Base-by-base conservation (phyloP, 1,284 basidiomycete species). In the Dichomitus squalens region DNA sequence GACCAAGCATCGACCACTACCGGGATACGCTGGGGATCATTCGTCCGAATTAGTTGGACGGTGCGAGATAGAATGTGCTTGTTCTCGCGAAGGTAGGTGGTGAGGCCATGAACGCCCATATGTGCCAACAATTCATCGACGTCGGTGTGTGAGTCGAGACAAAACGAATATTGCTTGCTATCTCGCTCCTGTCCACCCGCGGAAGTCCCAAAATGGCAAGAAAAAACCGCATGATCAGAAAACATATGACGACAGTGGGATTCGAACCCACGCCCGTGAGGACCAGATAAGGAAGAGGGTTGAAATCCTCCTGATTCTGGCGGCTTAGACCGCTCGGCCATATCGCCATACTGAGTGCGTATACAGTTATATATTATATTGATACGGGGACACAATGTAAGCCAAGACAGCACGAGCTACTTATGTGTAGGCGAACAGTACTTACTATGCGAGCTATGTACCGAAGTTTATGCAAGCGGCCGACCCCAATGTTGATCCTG, bases 1-100 rank as follows among this genome's bases (percentile, higher is more conserved):
- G 92, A 93, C 92, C 90, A 93, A 41, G 85, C 92, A 75, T 96
- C 93, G 38, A 95, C 83, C 2, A 95, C 86, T 59, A 94, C 76
- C 9, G 44, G 68, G 61, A 65, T 39, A 61, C 59, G 53, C 38
- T 16, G 8, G 0, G 38, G n/a, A 6, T 36, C 27, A 20, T 25
- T 39, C 5, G 39, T 7, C n/a, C 12, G 57, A 50, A 51, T 70
- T 67, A 64, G 86, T 70, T 31, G 71, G 34, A 84, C 65, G 0
- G 81, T 78, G 55, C 75, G 78, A 18, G 88, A 85, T 47, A 93
- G 74, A 4, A 76, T 69, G 43, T 83, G 82, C 49, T 83, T 79
- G 67, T 92, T 84, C 70, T 93, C 91, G 60, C 84, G 85, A 48
- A 94, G 79, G 70, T 88, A 95, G 0, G 87, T 88, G 23, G 90